phyloP scores from a whole-genome alignment of 2,329 filamentous ascomycete species.

The Phialemoniopsis sp. region DNA sequence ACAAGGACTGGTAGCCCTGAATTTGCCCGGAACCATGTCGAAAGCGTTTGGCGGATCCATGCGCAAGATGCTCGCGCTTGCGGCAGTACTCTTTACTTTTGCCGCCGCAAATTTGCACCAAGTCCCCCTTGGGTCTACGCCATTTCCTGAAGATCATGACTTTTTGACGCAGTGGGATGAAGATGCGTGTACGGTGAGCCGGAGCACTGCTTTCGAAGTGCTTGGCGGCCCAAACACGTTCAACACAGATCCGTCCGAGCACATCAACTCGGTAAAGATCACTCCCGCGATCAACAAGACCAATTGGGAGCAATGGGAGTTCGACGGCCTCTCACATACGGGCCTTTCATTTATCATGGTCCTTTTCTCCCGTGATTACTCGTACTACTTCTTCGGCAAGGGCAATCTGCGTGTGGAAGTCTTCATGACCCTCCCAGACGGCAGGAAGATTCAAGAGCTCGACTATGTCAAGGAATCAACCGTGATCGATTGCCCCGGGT shows the following conservation, averaged over 20 bases:
- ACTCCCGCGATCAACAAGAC: constrained; percentile 6
- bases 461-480: constrained; percentile 6
- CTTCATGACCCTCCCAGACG: constrained; percentile 5
- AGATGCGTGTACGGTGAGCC: constrained; percentile 2
- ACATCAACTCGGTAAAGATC: constrained; percentile 4
- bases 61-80: not conserved
- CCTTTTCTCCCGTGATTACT: constrained; percentile 6
- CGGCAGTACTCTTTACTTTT: constrained; percentile 1
- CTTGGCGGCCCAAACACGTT: constrained; percentile 1
- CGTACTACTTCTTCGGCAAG: constrained; percentile 7
- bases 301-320: constrained; percentile 9
- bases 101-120: constrained; percentile 1
- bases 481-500: constrained; percentile 1
- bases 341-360: constrained; percentile 3
- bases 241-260: not conserved
- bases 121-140: not conserved
- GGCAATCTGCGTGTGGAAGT: constrained; percentile 8
- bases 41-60: constrained; percentile 2
- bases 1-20: not conserved
- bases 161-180: constrained; percentile 1
- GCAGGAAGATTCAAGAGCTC: constrained; percentile 4
- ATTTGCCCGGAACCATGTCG: constrained; percentile 1
- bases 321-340: constrained; percentile 7
- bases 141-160: not conserved
- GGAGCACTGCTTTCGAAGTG: constrained; percentile 3